Conservation (phyloP, 202 grass and related monocot species). For the Setaria viridis region DNA sequence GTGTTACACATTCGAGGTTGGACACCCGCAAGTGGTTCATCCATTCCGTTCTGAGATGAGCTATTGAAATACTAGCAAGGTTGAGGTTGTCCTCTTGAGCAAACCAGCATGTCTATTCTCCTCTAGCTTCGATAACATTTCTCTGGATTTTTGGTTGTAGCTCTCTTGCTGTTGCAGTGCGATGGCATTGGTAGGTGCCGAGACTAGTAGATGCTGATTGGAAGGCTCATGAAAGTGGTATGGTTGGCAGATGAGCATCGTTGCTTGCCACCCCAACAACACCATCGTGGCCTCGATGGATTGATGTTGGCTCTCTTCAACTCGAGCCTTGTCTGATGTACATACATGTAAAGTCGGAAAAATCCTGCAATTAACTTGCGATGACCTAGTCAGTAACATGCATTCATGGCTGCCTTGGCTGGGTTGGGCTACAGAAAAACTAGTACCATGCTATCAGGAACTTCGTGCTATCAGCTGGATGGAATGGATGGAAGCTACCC, state of each 20-base stretch:
- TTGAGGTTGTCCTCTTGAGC: neutral
- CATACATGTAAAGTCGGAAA: neutral
- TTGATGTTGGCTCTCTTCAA: neutral
- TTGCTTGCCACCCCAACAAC: neutral
- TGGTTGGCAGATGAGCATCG: neutral
- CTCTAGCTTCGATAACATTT: neutral
- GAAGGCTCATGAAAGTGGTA: neutral
- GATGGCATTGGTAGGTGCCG: neutral
- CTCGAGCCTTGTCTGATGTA: neutral
- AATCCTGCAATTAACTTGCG: neutral
- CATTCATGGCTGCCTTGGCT: neutral
- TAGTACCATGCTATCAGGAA: too few relatives aligned
- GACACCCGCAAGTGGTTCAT: neutral
- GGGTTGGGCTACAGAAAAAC: neutral
- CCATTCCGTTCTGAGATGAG: conserved; percentile 28
- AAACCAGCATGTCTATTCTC: neutral
- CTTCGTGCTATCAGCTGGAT: too few relatives aligned
- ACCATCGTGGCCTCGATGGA: neutral
- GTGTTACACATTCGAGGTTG: neutral
- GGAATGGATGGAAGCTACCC: too few relatives aligned
- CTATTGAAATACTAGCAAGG: neutral
- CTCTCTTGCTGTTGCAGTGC: neutral
- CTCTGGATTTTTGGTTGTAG: neutral
- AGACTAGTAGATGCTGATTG: neutral
- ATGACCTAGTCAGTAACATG: too few relatives aligned